Evolutionary conservation across 2,329 filamentous ascomycete genomes (phyloP).

Genomic region (Cercospora sojina): DNA sequence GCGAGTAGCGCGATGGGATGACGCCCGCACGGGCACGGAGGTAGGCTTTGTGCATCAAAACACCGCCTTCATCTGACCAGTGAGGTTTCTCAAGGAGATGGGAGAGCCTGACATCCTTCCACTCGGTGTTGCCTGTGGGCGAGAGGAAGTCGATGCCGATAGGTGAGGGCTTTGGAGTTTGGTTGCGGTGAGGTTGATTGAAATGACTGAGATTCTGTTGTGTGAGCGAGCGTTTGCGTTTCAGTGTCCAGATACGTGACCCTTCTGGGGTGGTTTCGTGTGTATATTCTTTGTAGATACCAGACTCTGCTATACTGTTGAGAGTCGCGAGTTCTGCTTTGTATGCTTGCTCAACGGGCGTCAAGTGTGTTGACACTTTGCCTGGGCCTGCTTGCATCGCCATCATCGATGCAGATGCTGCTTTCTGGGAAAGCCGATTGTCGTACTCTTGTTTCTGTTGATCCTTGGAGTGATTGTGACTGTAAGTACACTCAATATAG

Average conservation of each 20-base stretch:
- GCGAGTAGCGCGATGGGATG: neutral
- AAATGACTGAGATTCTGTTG: neutral
- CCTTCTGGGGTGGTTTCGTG: neutral
- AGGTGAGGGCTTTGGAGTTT: neutral
- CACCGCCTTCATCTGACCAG: neutral
- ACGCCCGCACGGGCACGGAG: neutral
- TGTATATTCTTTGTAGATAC: neutral
- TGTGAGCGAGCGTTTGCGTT: slow-evolving; percentile 11
- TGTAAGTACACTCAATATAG: neutral
- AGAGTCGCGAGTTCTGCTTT: slow-evolving; percentile 1
- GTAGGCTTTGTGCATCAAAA: slow-evolving; percentile 1
- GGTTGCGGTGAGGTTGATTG: neutral
- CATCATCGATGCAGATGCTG: neutral
- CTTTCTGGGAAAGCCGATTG: neutral
- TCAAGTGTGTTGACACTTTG: neutral
- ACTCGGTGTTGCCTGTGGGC: slow-evolving; percentile 1
- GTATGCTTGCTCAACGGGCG: slow-evolving; percentile 1
- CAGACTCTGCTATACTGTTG: neutral
- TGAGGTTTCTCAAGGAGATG: neutral
- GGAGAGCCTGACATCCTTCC: neutral
- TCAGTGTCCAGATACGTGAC: neutral
- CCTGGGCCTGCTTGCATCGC: neutral
- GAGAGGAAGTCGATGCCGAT: slow-evolving; percentile 2
- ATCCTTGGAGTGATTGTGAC: neutral
- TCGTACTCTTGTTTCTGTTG: neutral